Base-by-base conservation (phyloP, 176 grass and related monocot species). In the Coix lacrymajobi region DNA sequence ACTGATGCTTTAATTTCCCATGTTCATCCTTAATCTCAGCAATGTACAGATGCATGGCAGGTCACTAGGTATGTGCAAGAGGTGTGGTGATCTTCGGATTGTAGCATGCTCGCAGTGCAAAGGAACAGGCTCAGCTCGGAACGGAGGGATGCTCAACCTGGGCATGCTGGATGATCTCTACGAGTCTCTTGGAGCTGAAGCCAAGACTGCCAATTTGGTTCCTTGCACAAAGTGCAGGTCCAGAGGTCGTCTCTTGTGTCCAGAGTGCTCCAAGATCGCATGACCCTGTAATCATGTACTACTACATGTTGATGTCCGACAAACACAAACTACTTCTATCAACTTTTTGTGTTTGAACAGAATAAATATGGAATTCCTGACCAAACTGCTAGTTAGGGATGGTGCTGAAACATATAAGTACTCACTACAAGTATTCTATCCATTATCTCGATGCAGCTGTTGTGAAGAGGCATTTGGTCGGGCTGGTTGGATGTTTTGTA, bases 31-130 rank as follows among this genome's bases (percentile, higher is more conserved):
- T 58, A 26, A 39, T 90, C 56, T 40, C n/a, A 82, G 34, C 67
- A 52, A 78, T 34, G 11, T 15, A 71, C 36, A 36, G 32, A 39
- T 39, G 24, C 51, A n/a, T 46, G 83, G 37, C 85, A 97, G 95
- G 54, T 92, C 92, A 38, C 79, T 97, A 66, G 82, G 88, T 44
- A 97, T 94, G 92, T 97, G 95, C 32, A 92, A 91, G 81, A 91
- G 71, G 40, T 94, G 95, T 0, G 92, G 95, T 36, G 84, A 92
- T 87, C 92, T 94, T 58, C 89, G 80, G 14, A 91, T 92, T 71
- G 84, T 94, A 77, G 92, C 95, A 71, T 98, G 92, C 32, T 86
- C 92, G 13, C 75, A 87, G 26, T 98, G 92, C 82, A 95, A 86
- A 87, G 95, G 90, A 78, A 26, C 54, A 0, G 92, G 90, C 0